phyloP scores from a whole-genome alignment of 164 flowering plant species.

The Dillenia turbinata region DNA sequence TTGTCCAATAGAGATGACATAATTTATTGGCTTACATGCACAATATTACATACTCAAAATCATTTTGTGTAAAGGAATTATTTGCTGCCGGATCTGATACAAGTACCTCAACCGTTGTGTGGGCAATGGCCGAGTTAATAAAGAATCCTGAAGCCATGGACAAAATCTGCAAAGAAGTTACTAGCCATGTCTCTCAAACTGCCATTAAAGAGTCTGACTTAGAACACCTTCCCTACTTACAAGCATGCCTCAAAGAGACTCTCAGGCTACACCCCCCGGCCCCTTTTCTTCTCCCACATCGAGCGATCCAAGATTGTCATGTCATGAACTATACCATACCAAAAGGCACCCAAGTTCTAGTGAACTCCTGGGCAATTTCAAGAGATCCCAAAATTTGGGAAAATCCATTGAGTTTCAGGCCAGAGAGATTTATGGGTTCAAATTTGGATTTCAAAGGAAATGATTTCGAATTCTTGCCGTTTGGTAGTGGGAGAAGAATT shows the following conservation, averaged over 20 bases:
- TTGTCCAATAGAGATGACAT: no score
- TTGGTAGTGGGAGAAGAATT: background rate
- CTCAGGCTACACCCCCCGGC: conserved; percentile 1
- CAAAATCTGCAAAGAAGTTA: background rate
- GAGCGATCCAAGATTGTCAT: background rate
- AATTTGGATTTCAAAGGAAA: conserved; percentile 1
- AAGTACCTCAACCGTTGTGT: background rate
- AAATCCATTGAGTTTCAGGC: conserved; percentile 10
- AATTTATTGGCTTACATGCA: no score
- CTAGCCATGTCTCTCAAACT: background rate
- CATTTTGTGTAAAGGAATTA: background rate
- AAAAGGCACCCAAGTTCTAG: background rate
- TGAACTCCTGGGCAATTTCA: background rate
- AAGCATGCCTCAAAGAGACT: background rate
- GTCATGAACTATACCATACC: background rate
- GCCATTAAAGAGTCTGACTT: background rate
- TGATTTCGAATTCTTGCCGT: background rate
- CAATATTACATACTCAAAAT: no score
- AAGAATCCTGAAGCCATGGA: background rate
- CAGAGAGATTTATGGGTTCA: conserved; percentile 4
- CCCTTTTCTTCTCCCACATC: background rate
- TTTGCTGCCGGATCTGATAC: background rate
- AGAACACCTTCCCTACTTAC: background rate
- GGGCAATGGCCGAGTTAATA: background rate
- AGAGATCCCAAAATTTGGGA: conserved; percentile 14